Percentiles rank a stretch among this genome's conserved stretches.
Conservation (phyloP, 2,329 filamentous ascomycete species). For the Metarhizium album region DNA sequence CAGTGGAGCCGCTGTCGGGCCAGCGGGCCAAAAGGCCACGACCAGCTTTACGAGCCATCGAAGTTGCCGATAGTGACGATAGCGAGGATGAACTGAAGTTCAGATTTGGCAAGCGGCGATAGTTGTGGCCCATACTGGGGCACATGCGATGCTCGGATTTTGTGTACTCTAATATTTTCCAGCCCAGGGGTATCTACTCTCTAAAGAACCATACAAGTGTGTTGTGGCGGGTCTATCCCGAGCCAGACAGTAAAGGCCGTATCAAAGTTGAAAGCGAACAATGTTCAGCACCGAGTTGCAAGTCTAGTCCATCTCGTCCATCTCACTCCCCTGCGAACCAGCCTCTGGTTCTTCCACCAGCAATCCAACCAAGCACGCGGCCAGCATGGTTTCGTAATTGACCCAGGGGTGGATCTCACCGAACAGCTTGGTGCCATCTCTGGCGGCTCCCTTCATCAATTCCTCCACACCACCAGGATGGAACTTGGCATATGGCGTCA, state of each 20-base stretch:
- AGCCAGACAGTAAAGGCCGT: not conserved
- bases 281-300: not conserved
- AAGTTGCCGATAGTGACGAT: constrained; percentile 30
- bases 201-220: not conserved
- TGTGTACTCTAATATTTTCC: not conserved
- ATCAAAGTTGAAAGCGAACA: not conserved
- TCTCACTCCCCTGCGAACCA: constrained; percentile 25
- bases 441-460: constrained; percentile 50
- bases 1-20: constrained; percentile 18
- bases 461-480: constrained; percentile 81
- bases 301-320: constrained; percentile 51
- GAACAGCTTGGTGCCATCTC: constrained; percentile 53
- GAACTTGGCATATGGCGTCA: constrained; percentile 79
- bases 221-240: not conserved
- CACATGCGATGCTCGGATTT: not conserved
- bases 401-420: constrained; percentile 61
- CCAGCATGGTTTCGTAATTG: constrained; percentile 60
- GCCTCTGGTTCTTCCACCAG: constrained; percentile 45
- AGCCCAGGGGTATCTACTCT: constrained; percentile 6
- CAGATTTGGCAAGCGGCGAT: constrained; percentile 41
- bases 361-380: constrained; percentile 51
- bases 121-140: not conserved
- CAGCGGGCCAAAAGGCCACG: constrained; percentile 22
- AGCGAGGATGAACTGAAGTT: constrained; percentile 49
- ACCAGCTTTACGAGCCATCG: constrained; percentile 23